Evolutionary conservation across 1,139 yeast genomes (phyloP).

Genomic region (Saccharomyces hybrid): DNA sequence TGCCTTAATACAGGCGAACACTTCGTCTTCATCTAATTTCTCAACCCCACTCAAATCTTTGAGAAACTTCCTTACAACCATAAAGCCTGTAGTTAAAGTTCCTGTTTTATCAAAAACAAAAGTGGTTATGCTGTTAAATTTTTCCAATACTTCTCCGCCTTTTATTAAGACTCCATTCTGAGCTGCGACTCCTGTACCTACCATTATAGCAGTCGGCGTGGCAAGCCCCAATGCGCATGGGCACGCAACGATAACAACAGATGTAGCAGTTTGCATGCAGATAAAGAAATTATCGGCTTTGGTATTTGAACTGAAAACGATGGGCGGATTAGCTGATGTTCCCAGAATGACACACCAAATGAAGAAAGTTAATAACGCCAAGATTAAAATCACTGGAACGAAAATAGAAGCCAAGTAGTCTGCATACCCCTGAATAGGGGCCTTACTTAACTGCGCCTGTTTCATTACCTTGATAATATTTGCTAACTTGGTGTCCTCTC

Average conservation of each 20-base stretch:
- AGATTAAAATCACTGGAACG: conserved; percentile 64
- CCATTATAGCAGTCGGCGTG: conserved; percentile 98
- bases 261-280: conserved; percentile 76
- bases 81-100: conserved; percentile 79
- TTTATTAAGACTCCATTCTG: conserved; percentile 81
- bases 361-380: conserved; percentile 58
- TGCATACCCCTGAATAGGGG: conserved; percentile 86
- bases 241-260: conserved; percentile 94
- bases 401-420: conserved; percentile 80
- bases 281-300: conserved; percentile 55
- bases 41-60: conserved; percentile 4
- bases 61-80: conserved; percentile 43
- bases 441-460: conserved; percentile 80
- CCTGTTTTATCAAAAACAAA: conserved; percentile 94
- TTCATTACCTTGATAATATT: conserved; percentile 81
- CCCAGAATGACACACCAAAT: conserved; percentile 52
- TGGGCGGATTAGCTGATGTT: conserved; percentile 43
- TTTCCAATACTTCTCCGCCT: conserved; percentile 87
- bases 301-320: conserved; percentile 43
- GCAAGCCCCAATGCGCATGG: conserved; percentile 97
- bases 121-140: conserved; percentile 54
- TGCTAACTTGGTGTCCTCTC: conserved; percentile 78
- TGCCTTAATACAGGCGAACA: conserved; percentile 38
- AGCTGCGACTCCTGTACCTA: conserved; percentile 96
- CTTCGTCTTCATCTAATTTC: conserved; percentile 8